phyloP scores from a whole-genome alignment of 768 basidiomycete species.

The Lactarius indigo region DNA sequence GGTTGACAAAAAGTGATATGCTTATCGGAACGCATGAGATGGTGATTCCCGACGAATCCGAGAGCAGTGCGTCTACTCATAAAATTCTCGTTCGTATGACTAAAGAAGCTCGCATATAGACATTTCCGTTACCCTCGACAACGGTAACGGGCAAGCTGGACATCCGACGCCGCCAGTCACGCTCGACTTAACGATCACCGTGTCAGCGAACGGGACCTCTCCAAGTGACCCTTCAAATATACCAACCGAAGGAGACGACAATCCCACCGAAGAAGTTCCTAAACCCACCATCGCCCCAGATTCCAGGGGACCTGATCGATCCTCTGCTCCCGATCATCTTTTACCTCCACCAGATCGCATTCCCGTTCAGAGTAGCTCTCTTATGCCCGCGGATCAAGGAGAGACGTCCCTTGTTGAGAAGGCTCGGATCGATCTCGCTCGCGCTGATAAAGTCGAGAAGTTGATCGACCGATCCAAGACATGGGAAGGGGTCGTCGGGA shows the following conservation, averaged over 20 bases:
- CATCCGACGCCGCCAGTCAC: not conserved
- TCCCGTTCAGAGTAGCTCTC: not conserved
- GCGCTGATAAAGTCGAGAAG: not conserved
- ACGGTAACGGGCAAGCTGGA: not conserved
- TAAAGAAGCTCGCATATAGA: not conserved
- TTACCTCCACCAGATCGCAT: not conserved
- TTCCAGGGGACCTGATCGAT: not conserved
- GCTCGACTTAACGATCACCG: not conserved
- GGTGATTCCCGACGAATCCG: not conserved
- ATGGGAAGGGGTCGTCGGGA: not conserved
- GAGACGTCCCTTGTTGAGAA: not conserved
- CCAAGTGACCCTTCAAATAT: not conserved
- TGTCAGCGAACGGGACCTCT: not conserved
- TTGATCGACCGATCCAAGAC: not conserved
- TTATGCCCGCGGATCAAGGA: not conserved
- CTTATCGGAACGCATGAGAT: not conserved
- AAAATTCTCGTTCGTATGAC: not conserved
- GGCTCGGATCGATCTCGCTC: not conserved
- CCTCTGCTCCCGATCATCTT: not conserved
- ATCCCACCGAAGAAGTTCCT: not conserved
- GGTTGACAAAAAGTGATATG: not conserved
- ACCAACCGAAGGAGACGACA: not conserved
- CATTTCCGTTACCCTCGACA: not conserved
- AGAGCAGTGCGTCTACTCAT: not conserved
- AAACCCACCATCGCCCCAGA: not conserved